Conservation (phyloP, 371 early-diverging fungal genomes). For the Mucor circinelloides region DNA sequence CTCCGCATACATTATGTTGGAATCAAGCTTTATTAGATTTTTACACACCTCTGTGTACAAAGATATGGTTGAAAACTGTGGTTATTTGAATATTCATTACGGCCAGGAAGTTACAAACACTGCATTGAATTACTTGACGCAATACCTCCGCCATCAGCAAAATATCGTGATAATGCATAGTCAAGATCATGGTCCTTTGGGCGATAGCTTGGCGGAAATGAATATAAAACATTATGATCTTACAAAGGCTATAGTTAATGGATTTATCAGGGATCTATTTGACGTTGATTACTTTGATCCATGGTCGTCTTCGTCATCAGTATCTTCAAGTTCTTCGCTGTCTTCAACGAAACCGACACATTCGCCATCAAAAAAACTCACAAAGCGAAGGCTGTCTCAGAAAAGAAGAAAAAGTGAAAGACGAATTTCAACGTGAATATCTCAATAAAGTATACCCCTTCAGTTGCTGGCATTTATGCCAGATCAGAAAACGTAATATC, state of each 20-base stretch:
- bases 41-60: conserved; percentile 22
- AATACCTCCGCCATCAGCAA: neutral
- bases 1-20: conserved; percentile 48
- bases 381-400: neutral
- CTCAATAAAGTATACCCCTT: neutral
- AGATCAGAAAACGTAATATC: neutral
- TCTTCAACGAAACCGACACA: neutral
- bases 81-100: conserved; percentile 37
- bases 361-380: neutral
- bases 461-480: neutral
- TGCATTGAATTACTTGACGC: conserved; percentile 25
- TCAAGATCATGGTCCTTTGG: neutral
- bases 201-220: neutral
- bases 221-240: neutral
- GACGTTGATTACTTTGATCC: neutral
- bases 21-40: conserved; percentile 49
- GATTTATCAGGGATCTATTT: neutral
- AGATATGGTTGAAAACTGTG: conserved; percentile 36
- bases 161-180: neutral
- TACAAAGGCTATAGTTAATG: neutral
- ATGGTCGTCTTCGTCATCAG: neutral
- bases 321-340: neutral
- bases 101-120: conserved; percentile 9
- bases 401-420: neutral
- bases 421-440: neutral